A percentile compares a stretch with the other conserved stretches of the same genome.
Evolutionary conservation across 2,329 filamentous ascomycete species (phyloP).

Genomic region (Colletotrichum sp.): DNA sequence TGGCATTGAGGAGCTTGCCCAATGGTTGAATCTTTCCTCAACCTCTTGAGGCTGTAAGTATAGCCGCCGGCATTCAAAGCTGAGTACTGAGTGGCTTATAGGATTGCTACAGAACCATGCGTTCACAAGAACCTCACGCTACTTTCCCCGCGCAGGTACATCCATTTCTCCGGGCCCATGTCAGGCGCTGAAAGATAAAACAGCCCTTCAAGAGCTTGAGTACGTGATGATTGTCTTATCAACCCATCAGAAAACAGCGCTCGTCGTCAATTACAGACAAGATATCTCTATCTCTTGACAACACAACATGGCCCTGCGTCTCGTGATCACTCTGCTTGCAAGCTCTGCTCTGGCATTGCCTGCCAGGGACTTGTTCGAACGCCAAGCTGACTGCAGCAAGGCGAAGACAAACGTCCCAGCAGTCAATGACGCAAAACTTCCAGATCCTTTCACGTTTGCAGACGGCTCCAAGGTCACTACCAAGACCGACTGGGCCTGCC

Average conservation of each 20-base stretch:
- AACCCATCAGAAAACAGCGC: background rate
- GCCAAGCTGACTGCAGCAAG: constrained; percentile 38
- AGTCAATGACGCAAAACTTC: constrained; percentile 41
- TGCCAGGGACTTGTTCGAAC: constrained; percentile 37
- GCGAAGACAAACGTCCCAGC: constrained; percentile 35
- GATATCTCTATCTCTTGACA: background rate
- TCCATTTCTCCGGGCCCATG: background rate
- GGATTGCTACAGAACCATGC: background rate
- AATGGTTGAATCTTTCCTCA: background rate
- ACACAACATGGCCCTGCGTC: background rate
- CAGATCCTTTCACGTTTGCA: constrained; percentile 52
- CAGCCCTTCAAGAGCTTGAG: background rate
- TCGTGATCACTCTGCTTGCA: constrained; percentile 26
- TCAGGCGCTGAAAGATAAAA: background rate
- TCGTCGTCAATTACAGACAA: background rate
- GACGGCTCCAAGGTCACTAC: constrained; percentile 47
- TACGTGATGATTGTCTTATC: background rate
- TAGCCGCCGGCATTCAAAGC: background rate
- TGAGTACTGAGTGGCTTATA: background rate
- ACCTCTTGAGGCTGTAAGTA: background rate
- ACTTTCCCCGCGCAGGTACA: background rate
- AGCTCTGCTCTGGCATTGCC: constrained; percentile 38
- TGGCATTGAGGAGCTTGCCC: background rate
- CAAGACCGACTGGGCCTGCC: constrained; percentile 52
- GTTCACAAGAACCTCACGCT: background rate